phyloP scores from a whole-genome alignment of 2,329 filamentous ascomycete species.

The Thyridium curvatum region DNA sequence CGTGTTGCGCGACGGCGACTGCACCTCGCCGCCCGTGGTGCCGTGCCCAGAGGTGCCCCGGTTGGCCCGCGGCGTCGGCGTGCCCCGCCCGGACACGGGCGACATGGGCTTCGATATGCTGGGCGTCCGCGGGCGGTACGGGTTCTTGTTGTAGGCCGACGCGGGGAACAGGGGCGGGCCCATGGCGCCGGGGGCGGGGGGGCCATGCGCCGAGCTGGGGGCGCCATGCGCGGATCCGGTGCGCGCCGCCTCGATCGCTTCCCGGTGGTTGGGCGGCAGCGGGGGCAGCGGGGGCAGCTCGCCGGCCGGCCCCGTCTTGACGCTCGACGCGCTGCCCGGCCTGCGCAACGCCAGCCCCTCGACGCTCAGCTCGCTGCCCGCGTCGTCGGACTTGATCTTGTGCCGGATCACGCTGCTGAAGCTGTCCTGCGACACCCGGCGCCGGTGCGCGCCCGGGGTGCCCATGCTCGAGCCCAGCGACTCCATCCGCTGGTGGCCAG shows the following conservation, averaged over 20 bases:
- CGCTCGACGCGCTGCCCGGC: constrained; percentile 69
- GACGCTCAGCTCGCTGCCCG: constrained; percentile 8
- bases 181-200: constrained; percentile 46
- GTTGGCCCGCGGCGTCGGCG: constrained; percentile 47
- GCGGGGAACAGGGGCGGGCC: constrained; percentile 79
- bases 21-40: constrained; percentile 32
- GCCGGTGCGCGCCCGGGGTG: constrained; percentile 30
- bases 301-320: constrained; percentile 26
- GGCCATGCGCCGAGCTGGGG: constrained; percentile 24
- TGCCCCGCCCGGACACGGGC: constrained; percentile 44
- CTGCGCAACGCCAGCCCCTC: constrained; percentile 37
- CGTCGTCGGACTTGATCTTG: constrained; percentile 29
- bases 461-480: constrained; percentile 21
- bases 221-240: constrained; percentile 43
- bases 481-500: constrained; percentile 25
- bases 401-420: constrained; percentile 33
- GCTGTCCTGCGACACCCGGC: constrained; percentile 44
- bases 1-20: constrained; percentile 39
- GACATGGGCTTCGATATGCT: constrained; percentile 39
- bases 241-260: constrained; percentile 76
- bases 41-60: constrained; percentile 42
- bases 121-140: constrained; percentile 55
- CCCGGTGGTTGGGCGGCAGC: constrained; percentile 74
- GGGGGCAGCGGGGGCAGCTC: constrained; percentile 50
- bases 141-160: constrained; percentile 51